Percentiles rank a stretch among this genome's conserved stretches.
phyloP scores from a whole-genome alignment of 2,329 filamentous ascomycete genomes.

The Daldinia eschscholtzii region DNA sequence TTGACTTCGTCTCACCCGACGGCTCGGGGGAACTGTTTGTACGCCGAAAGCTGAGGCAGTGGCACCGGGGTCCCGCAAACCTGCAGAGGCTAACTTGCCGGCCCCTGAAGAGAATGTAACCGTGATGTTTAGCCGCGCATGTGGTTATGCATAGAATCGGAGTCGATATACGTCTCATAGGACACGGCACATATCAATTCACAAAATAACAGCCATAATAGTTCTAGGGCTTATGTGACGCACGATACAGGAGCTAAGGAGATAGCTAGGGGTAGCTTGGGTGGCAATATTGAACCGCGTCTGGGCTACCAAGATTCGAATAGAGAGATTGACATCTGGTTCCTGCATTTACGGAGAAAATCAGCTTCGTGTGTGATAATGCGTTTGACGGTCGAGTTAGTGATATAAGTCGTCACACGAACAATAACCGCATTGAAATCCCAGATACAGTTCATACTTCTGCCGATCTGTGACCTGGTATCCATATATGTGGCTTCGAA shows the following conservation, averaged over 20 bases:
- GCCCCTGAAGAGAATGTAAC: conserved; percentile 45
- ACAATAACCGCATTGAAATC: conserved; percentile 28
- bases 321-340: conserved; percentile 24
- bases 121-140: conserved; percentile 43
- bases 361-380: conserved; percentile 35
- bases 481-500: conserved; percentile 38
- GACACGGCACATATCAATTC: conserved; percentile 33
- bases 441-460: conserved; percentile 24
- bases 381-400: conserved; percentile 26
- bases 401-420: conserved; percentile 37
- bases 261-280: conserved; percentile 30
- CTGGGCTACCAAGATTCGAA: conserved; percentile 37
- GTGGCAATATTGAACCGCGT: conserved; percentile 40
- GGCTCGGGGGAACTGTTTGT: conserved; percentile 7
- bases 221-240: conserved; percentile 44
- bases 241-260: conserved; percentile 24
- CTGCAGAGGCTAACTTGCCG: conserved; percentile 38
- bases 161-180: conserved; percentile 36
- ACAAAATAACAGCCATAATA: conserved; percentile 27
- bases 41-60: conserved; percentile 31
- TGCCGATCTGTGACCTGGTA: conserved; percentile 37
- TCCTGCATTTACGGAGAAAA: conserved; percentile 38
- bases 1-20: conserved; percentile 1
- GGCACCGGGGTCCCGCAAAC: conserved; percentile 32
- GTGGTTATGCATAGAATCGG: conserved; percentile 38